These are phyloP conservation scores for Protomyces inundatus DNA, from an alignment of 1,139 yeast species.

Conservation along the genomic window DNA sequence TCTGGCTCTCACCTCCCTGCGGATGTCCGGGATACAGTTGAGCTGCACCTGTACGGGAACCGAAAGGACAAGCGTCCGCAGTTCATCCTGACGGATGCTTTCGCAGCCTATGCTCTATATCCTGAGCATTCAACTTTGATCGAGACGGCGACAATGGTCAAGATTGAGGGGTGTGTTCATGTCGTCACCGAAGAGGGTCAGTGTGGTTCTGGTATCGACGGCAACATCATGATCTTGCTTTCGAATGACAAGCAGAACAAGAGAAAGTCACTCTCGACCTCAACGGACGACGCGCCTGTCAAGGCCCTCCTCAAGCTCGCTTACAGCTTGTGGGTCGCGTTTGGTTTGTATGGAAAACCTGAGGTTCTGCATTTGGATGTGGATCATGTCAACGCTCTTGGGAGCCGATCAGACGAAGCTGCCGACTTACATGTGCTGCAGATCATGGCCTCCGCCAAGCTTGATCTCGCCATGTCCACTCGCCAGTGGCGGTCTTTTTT, in stretches of 20 bases:
- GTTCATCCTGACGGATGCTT: neutral
- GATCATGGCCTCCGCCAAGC: neutral
- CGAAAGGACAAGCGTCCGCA: conserved; percentile 5
- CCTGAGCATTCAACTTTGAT: conserved; percentile 13
- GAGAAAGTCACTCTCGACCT: neutral
- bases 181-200: neutral
- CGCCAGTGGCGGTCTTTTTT: neutral
- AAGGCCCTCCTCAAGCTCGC: conserved; percentile 5
- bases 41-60: neutral
- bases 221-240: conserved; percentile 12
- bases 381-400: conserved; percentile 14
- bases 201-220: neutral
- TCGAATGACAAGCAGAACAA: neutral
- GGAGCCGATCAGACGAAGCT: neutral
- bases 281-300: neutral
- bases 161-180: conserved; percentile 10
- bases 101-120: conserved; percentile 12
- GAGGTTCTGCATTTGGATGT: conserved; percentile 3
- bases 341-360: conserved; percentile 6
- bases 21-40: neutral
- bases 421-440: neutral
- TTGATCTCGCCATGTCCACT: neutral
- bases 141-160: conserved; percentile 10
- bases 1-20: neutral
- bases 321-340: conserved; percentile 7